phyloP scores from a whole-genome alignment of 116 monocot species.

The Phalaenopsis hybrid region DNA sequence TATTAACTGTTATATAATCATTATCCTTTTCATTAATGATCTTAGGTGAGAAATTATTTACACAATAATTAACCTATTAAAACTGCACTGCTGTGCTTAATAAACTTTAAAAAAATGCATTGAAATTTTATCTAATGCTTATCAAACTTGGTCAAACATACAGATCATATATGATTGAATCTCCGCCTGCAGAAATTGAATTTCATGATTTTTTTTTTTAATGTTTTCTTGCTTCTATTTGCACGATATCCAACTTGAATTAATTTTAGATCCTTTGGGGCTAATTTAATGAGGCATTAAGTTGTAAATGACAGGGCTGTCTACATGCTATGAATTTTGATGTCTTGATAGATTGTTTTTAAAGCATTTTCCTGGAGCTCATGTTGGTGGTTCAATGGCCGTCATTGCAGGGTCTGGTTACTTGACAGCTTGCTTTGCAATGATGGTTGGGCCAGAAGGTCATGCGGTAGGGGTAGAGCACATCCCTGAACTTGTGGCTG shows the following conservation, averaged over 20 bases:
- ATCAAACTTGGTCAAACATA: too few species aligned
- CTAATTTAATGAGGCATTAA: background rate
- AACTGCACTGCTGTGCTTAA: too few species aligned
- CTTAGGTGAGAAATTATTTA: too few species aligned
- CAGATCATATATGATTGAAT: too few species aligned
- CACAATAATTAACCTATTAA: too few species aligned
- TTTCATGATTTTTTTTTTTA: background rate
- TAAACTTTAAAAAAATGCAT: too few species aligned
- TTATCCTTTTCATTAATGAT: too few species aligned
- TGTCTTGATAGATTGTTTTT: background rate
- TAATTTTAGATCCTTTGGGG: background rate
- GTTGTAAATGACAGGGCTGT: background rate
- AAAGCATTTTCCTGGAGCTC: background rate
- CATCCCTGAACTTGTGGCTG: conserved; percentile 61
- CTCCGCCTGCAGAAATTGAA: background rate
- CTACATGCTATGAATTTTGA: background rate
- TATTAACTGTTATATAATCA: too few species aligned
- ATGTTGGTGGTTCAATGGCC: background rate
- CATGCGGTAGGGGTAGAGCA: conserved; percentile 67
- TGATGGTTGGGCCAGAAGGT: conserved; percentile 77
- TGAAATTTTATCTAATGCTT: too few species aligned
- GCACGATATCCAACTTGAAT: background rate
- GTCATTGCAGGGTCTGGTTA: conserved; percentile 55
- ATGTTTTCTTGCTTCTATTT: background rate
- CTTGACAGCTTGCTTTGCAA: conserved; percentile 68